phyloP scores from a whole-genome alignment of 2,329 filamentous ascomycete genomes.

The Talaromyces sp. region DNA sequence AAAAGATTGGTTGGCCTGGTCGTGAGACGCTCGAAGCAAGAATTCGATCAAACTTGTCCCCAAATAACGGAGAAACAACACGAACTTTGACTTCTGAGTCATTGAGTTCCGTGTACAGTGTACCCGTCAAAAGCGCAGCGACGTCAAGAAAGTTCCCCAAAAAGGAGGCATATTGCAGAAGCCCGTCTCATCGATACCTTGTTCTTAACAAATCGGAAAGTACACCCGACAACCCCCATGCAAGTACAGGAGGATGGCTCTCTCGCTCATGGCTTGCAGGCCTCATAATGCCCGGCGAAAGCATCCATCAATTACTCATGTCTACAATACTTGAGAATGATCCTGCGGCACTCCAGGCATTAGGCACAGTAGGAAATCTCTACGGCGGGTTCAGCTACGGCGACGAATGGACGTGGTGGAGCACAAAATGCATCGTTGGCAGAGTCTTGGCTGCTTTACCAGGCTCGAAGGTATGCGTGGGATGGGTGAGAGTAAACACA shows the following conservation, averaged over 20 bases:
- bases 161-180: slow-evolving; percentile 30
- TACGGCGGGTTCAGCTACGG: slow-evolving; percentile 52
- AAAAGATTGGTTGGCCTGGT: slow-evolving; percentile 47
- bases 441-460: slow-evolving; percentile 47
- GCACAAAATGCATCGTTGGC: slow-evolving; percentile 51
- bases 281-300: slow-evolving; percentile 51
- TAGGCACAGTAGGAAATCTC: slow-evolving; percentile 50
- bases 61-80: not conserved
- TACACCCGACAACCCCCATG: slow-evolving; percentile 11
- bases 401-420: slow-evolving; percentile 49
- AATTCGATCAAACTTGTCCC: slow-evolving; percentile 32
- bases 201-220: slow-evolving; percentile 21
- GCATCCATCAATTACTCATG: slow-evolving; percentile 52
- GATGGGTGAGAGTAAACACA: slow-evolving; percentile 46
- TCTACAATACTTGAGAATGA: slow-evolving; percentile 54
- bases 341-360: slow-evolving; percentile 40
- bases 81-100: not conserved
- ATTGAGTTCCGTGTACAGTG: not conserved
- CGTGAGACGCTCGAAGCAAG: slow-evolving; percentile 33
- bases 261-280: slow-evolving; percentile 53
- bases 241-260: slow-evolving; percentile 49
- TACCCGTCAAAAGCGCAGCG: not conserved
- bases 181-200: slow-evolving; percentile 25
- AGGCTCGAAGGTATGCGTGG: slow-evolving; percentile 49
- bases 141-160: slow-evolving; percentile 16